Conservation (phyloP, 805 yeast genomes). For the Saccharomycopsis capsularis region DNA sequence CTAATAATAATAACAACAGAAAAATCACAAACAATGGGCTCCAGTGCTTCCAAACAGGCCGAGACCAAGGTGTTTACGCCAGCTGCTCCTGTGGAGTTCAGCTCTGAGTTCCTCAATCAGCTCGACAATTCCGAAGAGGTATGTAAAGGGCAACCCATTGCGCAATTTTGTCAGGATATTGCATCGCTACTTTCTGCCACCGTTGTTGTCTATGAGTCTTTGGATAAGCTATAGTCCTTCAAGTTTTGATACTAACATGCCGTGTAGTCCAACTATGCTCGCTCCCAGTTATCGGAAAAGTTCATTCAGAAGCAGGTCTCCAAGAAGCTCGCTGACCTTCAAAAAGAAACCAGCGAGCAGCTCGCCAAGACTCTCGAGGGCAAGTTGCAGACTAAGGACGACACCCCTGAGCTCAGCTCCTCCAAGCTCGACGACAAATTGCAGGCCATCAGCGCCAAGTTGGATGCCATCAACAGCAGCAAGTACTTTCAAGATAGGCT, state of each 20-base stretch:
- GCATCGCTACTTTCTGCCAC: not conserved
- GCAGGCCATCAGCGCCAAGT: conserved; percentile 30
- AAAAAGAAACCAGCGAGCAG: conserved; percentile 42
- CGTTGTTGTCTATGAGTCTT: not conserved
- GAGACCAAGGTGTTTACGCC: conserved; percentile 64
- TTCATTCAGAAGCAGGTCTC: conserved; percentile 60
- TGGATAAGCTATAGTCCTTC: not conserved
- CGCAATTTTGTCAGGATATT: too few species aligned
- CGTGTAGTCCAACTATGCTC: conserved; percentile 52
- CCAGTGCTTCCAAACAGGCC: conserved; percentile 49
- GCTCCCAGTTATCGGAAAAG: conserved; percentile 61
- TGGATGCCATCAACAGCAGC: conserved; percentile 27
- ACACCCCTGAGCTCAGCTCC: conserved; percentile 29
- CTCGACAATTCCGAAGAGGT: conserved; percentile 54
- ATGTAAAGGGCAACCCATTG: conserved; percentile 26
- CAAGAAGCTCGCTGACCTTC: conserved; percentile 47
- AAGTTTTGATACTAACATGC: too few species aligned
- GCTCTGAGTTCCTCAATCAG: conserved; percentile 55
- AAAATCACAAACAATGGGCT: conserved; percentile 45
- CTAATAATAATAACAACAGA: too few species aligned
- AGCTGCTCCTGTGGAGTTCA: conserved; percentile 59
- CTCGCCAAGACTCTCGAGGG: conserved; percentile 45
- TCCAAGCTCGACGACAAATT: conserved; percentile 36
- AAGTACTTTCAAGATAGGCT: conserved; percentile 23
- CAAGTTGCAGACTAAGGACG: conserved; percentile 33